Conservation (phyloP, 352 stramenopile genomes). For the Phytopythium delawarense region DNA sequence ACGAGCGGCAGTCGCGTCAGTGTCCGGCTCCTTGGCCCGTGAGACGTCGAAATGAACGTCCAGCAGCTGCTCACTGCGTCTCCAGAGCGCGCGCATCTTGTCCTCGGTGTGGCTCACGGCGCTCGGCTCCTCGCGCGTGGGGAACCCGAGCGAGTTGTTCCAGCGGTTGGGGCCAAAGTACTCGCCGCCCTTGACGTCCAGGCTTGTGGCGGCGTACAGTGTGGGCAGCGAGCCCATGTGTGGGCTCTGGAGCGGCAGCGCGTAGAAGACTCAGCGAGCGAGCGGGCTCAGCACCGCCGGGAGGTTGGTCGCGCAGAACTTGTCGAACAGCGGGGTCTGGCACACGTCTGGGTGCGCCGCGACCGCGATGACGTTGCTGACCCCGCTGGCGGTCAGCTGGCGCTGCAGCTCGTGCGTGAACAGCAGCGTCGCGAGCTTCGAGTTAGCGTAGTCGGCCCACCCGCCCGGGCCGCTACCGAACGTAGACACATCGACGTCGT, state of each 20-base stretch:
- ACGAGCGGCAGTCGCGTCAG: background rate
- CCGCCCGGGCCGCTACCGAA: slow-evolving; percentile 19
- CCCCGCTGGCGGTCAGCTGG: slow-evolving; percentile 15
- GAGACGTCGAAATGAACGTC: slow-evolving; percentile 17
- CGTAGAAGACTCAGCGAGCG: slow-evolving; percentile 1
- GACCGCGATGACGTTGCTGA: slow-evolving; percentile 30
- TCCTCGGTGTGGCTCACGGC: slow-evolving; percentile 20
- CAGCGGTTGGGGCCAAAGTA: slow-evolving; percentile 39
- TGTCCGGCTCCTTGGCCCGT: background rate
- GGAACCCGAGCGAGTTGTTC: slow-evolving; percentile 34
- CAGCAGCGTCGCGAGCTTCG: slow-evolving; percentile 42
- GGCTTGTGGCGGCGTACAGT: slow-evolving; percentile 32
- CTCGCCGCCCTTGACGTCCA: slow-evolving; percentile 18
- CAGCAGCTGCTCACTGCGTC: slow-evolving; percentile 31
- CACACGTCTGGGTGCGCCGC: slow-evolving; percentile 30
- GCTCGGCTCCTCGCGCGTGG: slow-evolving; percentile 21
- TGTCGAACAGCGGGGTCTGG: slow-evolving; percentile 33
- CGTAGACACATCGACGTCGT: slow-evolving; percentile 21
- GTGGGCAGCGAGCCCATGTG: slow-evolving; percentile 37
- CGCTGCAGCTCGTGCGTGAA: slow-evolving; percentile 48
- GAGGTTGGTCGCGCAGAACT: slow-evolving; percentile 25
- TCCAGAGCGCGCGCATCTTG: slow-evolving; percentile 34
- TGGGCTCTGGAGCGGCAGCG: slow-evolving; percentile 8
- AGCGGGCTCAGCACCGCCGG: background rate
- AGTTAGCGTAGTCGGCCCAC: slow-evolving; percentile 31